Conservation (phyloP, 306 rosid species). For the Amphicarpaea edgeworthii region DNA sequence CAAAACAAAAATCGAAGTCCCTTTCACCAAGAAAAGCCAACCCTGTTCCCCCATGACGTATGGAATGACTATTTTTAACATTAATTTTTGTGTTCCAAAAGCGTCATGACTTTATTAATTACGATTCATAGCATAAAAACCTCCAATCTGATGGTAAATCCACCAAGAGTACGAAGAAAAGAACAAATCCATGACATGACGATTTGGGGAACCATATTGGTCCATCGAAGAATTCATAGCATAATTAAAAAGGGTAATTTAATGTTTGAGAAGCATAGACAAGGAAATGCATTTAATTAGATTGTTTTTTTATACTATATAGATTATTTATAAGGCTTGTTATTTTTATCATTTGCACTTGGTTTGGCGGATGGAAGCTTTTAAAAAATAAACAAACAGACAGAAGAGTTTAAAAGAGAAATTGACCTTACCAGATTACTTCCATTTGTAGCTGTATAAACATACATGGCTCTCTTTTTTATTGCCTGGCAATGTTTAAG, state of each 20-base stretch:
- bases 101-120: neutral
- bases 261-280: conserved; percentile 28
- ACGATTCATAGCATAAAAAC: neutral
- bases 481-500: conserved; percentile 21
- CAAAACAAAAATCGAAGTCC: conserved; percentile 35
- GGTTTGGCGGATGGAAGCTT: neutral
- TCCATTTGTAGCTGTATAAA: conserved; percentile 30
- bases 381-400: conserved; percentile 13
- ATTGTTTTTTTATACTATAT: neutral
- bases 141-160: neutral
- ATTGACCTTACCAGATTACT: conserved; percentile 6
- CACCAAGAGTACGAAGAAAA: neutral
- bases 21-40: conserved; percentile 39
- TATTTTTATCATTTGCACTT: conserved; percentile 7
- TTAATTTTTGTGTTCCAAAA: conserved; percentile 26
- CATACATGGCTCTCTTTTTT: conserved; percentile 14
- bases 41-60: conserved; percentile 25
- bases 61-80: neutral
- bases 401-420: conserved; percentile 41
- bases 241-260: conserved; percentile 2
- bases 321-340: neutral
- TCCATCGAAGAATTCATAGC: conserved; percentile 10
- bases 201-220: conserved; percentile 15
- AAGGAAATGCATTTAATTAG: conserved; percentile 22
- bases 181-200: conserved; percentile 21